Base-by-base conservation (phyloP, 2,329 filamentous ascomycete species). In the Diaporthe sp. region DNA sequence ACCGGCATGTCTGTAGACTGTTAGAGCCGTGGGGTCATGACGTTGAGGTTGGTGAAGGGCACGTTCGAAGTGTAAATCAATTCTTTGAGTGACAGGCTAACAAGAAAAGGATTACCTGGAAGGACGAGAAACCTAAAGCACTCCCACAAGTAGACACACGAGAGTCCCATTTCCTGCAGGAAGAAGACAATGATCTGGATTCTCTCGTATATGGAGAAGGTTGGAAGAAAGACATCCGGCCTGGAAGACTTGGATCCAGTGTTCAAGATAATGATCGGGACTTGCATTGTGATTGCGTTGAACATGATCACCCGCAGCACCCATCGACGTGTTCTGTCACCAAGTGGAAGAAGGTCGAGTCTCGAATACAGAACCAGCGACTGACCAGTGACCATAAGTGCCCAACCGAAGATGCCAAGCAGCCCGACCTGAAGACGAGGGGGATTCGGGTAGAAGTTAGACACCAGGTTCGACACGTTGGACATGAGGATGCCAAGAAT, bases 181-280 rank as follows among this genome's bases (percentile, higher is more conserved):
- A 50, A 66, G 42, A 66, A 66, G 4, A 66, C 60, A 35, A 64
- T 64, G 60, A 50, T 66, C 9, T 66, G 60, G 1, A 66, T 66
- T 15, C 42, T 66, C 28, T 47, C 60, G 19, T 15, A 66, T 47
- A 66, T 47, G 0, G 19, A 35, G 17, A 66, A 47, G 3, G 12
- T 19, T 2, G 42, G 60, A 7, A 66, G 17, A 8, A 66, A 66
- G 2, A 1, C n/a, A 4, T 42, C 40, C 3, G 60, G 60, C 1
- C 4, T 47, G 19, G 15, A 8, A 8, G 60, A 64, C 19, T 64
- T 64, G 3, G 60, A 64, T 13, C 60, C 28, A 4, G 40, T 35
- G 19, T 66, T 66, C 9, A 66, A 25, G 0, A 50, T 12, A 13
- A 50, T 47, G 8, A 66, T 50, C 12, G 60, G 60, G 2, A 66